These are phyloP conservation scores for Petrea volubilis DNA, from an alignment of 257 asterid species.

Conservation along the genomic window DNA sequence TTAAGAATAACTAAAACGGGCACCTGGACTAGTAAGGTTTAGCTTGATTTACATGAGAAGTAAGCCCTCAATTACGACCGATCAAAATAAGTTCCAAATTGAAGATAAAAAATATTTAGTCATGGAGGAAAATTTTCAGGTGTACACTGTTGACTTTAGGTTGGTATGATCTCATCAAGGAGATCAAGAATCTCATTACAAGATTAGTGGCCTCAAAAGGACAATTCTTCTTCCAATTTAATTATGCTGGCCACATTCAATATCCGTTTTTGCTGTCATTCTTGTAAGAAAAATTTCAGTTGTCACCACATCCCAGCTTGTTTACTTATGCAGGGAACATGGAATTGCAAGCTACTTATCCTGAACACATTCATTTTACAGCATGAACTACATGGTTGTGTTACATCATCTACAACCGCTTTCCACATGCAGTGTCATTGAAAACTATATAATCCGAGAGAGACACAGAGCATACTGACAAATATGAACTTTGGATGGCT, in stretches of 20 bases:
- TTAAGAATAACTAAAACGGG: conserved; percentile 2
- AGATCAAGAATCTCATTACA: background rate
- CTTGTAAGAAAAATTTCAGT: background rate
- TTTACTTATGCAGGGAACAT: background rate
- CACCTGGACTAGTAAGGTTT: conserved; percentile 1
- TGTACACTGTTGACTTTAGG: background rate
- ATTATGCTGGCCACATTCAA: background rate
- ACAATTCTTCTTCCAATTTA: background rate
- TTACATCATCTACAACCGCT: background rate
- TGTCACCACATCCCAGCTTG: background rate
- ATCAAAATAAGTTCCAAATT: background rate
- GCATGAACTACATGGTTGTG: background rate
- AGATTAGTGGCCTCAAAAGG: background rate
- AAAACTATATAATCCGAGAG: background rate
- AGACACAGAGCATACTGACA: conserved; percentile 4
- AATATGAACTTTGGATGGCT: background rate
- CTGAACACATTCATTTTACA: background rate
- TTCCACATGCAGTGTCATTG: background rate
- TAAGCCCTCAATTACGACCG: background rate
- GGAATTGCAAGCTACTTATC: conserved; percentile 3
- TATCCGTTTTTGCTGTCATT: background rate
- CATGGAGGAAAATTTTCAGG: background rate
- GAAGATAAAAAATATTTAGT: background rate
- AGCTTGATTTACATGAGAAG: background rate
- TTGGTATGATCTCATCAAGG: background rate